Base-by-base conservation (phyloP, 1,284 basidiomycete species). In the Cerrena zonata region DNA sequence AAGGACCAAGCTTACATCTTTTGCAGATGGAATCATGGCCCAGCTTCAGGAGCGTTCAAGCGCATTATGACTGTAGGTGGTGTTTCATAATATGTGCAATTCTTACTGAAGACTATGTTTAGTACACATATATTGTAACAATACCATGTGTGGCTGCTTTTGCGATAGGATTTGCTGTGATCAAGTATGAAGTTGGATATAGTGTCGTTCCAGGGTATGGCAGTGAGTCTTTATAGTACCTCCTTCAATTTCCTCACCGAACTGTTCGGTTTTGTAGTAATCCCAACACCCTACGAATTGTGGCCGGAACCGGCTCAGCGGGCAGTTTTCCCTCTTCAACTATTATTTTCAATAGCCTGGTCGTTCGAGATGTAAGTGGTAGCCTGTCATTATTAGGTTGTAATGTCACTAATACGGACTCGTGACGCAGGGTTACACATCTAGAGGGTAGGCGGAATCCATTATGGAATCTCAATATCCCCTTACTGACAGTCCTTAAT, bases 161-260 rank as follows among this genome's bases (percentile, higher is more conserved):
- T 57, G 64, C 84, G 1, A 48, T 81, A 11, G 84, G 84, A 1
- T 83, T 86, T 61, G 63, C 80, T 2, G 58, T 75, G 49, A 84
- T 90, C 66, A 90, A 89, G 61, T 89, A 88, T 60, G 61, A 67
- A 22, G 76, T 87, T 56, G 87, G 88, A 0, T 86, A 74, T 54
- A 65, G 77, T 3, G 48, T 57, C 5, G 34, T 78, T 26, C 74
- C 79, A 0, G 58, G 59, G 0, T 48, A 61, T 26, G 82, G 80
- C 51, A 69, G 86, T 87, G 53, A 59, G 84, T 70, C 4, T 26
- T 38, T 27, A 21, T 24, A 23, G 3, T 13, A 21, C 19, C n/a
- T 34, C 4, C n/a, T 2, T 45, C 4, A 11, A 15, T 27, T 15
- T n/a, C 10, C 45, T 36, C 22, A 23, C 3, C 40, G n/a, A 34